Conservation (phyloP, 495 filamentous ascomycete genomes). For the Elasticomyces elasticus region DNA sequence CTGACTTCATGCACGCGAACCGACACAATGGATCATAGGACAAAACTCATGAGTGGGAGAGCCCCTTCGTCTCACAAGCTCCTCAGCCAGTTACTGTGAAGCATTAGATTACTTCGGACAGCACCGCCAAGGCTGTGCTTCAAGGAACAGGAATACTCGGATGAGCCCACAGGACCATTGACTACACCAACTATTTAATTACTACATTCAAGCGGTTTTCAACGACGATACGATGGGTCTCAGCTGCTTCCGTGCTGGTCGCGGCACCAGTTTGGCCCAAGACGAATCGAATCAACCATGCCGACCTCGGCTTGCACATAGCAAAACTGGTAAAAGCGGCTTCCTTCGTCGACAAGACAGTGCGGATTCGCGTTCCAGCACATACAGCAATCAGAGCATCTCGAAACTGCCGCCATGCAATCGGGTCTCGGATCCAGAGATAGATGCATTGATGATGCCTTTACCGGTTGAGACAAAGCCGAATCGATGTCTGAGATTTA, state of each 20-base stretch:
- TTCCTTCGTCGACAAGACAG: constrained; percentile 6
- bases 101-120: not conserved
- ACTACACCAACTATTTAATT: not conserved
- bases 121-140: not conserved
- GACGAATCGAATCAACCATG: not conserved
- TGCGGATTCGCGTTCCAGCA: constrained; percentile 13
- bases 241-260: constrained; percentile 15
- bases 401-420: constrained; percentile 17
- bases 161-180: not conserved
- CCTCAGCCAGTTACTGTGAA: constrained; percentile 11
- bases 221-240: constrained; percentile 4
- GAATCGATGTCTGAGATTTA: constrained; percentile 16
- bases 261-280: constrained; percentile 2
- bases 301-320: constrained; percentile 1
- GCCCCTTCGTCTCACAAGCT: constrained; percentile 17
- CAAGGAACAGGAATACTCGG: too few relatives aligned
- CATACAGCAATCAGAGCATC: constrained; percentile 19
- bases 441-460: constrained; percentile 24
- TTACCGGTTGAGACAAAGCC: constrained; percentile 6
- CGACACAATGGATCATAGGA: constrained; percentile 5
- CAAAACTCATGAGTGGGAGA: constrained; percentile 17
- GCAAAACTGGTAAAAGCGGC: not conserved
- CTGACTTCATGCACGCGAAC: not conserved
- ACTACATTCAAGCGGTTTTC: not conserved
- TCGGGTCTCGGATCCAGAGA: constrained; percentile 10